Evolutionary conservation across 1,139 yeast species (phyloP).

Genomic region (Diutina sp.): DNA sequence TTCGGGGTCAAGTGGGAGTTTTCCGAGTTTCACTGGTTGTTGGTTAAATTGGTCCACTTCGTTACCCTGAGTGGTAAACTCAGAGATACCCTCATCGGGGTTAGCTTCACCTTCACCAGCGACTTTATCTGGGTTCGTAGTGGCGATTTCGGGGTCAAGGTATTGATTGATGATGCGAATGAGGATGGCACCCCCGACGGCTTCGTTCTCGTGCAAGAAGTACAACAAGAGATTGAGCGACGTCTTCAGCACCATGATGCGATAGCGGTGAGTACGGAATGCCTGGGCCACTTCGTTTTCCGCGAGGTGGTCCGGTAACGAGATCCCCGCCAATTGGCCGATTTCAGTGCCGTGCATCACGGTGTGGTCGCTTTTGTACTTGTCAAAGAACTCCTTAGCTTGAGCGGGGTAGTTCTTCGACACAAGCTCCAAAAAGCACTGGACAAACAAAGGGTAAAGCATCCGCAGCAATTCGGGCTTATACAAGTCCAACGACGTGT

Average conservation of each 20-base stretch:
- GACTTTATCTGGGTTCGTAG: constrained; percentile 30
- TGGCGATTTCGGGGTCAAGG: constrained; percentile 53
- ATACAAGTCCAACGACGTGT: constrained; percentile 81
- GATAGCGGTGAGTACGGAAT: constrained; percentile 62
- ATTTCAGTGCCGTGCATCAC: constrained; percentile 73
- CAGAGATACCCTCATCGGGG: constrained; percentile 49
- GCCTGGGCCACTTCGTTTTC: constrained; percentile 76
- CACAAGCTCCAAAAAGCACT: constrained; percentile 71
- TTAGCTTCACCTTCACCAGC: constrained; percentile 35
- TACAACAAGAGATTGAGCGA: constrained; percentile 74
- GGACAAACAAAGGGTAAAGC: constrained; percentile 82
- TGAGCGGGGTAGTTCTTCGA: constrained; percentile 43
- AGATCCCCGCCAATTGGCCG: constrained; percentile 56
- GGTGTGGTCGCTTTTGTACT: constrained; percentile 60
- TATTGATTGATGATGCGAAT: constrained; percentile 81
- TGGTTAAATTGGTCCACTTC: constrained; percentile 50
- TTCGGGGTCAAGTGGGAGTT: constrained; percentile 75
- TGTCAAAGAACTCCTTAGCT: constrained; percentile 67
- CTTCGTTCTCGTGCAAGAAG: constrained; percentile 85
- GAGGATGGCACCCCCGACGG: constrained; percentile 80
- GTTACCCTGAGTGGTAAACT: constrained; percentile 33
- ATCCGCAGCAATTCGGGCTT: constrained; percentile 78
- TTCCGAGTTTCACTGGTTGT: constrained; percentile 70
- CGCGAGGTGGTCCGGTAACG: constrained; percentile 66
- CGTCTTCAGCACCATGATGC: constrained; percentile 68